Evolutionary conservation across 2,329 filamentous ascomycete species (phyloP).

Genomic region (Verticillium isaacii): DNA sequence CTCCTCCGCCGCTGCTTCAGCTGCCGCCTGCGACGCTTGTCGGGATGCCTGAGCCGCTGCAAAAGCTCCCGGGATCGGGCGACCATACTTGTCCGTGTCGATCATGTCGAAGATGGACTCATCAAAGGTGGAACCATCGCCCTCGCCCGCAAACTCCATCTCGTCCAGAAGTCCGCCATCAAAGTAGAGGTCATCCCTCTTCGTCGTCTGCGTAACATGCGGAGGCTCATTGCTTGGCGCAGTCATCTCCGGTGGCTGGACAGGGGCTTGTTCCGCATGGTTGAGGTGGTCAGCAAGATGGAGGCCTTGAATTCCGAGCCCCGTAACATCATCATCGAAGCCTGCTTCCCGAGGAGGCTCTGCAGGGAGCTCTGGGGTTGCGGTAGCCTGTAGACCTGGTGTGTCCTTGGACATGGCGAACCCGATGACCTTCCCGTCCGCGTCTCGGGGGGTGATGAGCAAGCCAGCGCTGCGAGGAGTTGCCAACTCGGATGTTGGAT

Average conservation of each 20-base stretch:
- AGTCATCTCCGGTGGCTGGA: slow-evolving; percentile 4
- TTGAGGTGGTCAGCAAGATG: background rate
- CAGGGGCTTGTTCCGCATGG: background rate
- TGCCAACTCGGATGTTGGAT: slow-evolving; percentile 42
- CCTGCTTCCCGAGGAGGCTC: slow-evolving; percentile 6
- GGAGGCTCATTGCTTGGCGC: background rate
- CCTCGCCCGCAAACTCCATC: slow-evolving; percentile 42
- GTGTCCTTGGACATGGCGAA: slow-evolving; percentile 49
- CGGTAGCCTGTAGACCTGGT: slow-evolving; percentile 17
- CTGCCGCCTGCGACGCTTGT: slow-evolving; percentile 20
- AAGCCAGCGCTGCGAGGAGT: slow-evolving; percentile 45
- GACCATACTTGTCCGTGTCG: slow-evolving; percentile 58
- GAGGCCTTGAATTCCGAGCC: slow-evolving; percentile 36
- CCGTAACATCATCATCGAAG: slow-evolving; percentile 21
- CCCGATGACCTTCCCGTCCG: slow-evolving; percentile 50
- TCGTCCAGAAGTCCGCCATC: slow-evolving; percentile 52
- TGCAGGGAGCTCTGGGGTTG: background rate
- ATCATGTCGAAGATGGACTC: slow-evolving; percentile 70
- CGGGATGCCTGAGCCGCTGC: slow-evolving; percentile 45
- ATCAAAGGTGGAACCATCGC: slow-evolving; percentile 58
- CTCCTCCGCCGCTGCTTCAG: slow-evolving; percentile 12
- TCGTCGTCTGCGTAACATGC: slow-evolving; percentile 22
- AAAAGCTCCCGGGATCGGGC: slow-evolving; percentile 55
- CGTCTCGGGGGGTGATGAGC: slow-evolving; percentile 49
- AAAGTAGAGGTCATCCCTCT: slow-evolving; percentile 61